Base-by-base conservation (phyloP, 1,284 basidiomycete genomes). In the Pholiota adiposa region DNA sequence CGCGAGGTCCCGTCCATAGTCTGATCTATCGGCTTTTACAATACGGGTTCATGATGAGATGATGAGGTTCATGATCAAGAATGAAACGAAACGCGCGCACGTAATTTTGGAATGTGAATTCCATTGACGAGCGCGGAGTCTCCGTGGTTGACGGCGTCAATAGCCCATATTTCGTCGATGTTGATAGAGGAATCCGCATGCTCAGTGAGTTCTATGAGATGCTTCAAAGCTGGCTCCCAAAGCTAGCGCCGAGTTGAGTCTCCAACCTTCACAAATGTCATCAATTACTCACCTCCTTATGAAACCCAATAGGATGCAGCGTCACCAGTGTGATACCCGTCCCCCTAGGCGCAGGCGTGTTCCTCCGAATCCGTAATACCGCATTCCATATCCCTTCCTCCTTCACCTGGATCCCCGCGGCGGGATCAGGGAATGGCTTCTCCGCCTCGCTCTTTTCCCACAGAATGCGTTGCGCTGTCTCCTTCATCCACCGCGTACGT, bases 1-100 rank as follows among this genome's bases (percentile, higher is more conserved):
- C 40, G 69, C 69, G 11, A 70, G 56, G 51, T 70, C 69, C 19
- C 66, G 66, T 31, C 61, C 69, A 21, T 69, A 69, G 25, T 70
- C 69, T 34, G 65, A 63, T 19, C 69, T 63, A 51, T 70, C 69
- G 23, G 63, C 69, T 70, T 51, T 8, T 38, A 38, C n/a, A n/a
- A n/a, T n/a, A n/a, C n/a, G n/a, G n/a, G n/a, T 11, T 38, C 16
- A 14, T 4, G 14, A 16, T 18, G 40, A 46, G 5, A 16, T 9
- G 1, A 50, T 46, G 19, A 21, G 41, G n/a, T n/a, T 31, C 14
- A 8, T 25, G 7, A 29, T 46, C 21, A 34, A n/a, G 41, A 23
- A 36, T 8, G 3, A 38, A 40, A n/a, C 34, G 16, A 16, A 38
- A 54, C 14, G 29, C 18, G 23, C 68, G 48, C 14, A 70, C 69